Evolutionary conservation across 108 stramenopile species (phyloP).

Genomic region (Skeletonema tropicum): DNA sequence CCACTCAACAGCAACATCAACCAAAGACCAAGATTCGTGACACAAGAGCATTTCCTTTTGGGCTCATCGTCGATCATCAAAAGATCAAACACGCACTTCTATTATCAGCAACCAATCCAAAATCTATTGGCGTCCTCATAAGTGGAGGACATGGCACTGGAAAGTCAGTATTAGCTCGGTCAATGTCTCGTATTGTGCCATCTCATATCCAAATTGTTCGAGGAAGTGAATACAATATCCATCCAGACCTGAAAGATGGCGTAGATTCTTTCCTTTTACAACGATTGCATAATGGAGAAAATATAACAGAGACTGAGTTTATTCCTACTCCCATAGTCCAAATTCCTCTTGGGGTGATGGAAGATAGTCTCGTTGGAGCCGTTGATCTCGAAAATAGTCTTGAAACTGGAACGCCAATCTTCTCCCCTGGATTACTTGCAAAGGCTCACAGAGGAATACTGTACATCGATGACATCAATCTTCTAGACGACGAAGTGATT

Average conservation of each 20-base stretch:
- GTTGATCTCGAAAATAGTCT: slow-evolving; percentile 68
- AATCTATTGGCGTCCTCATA: slow-evolving; percentile 71
- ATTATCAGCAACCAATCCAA: slow-evolving; percentile 64
- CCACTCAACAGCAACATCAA: background rate
- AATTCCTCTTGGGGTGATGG: slow-evolving; percentile 74
- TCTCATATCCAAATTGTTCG: slow-evolving; percentile 49
- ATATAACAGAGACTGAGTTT: slow-evolving; percentile 59
- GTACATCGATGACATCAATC: slow-evolving; percentile 78
- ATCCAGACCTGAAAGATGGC: slow-evolving; percentile 47
- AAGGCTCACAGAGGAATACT: slow-evolving; percentile 69
- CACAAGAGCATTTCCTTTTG: slow-evolving; percentile 63
- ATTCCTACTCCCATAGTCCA: slow-evolving; percentile 68
- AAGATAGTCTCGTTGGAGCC: slow-evolving; percentile 69
- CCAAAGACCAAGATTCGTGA: slow-evolving; percentile 10
- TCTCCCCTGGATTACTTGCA: slow-evolving; percentile 71
- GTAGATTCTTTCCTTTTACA: slow-evolving; percentile 58
- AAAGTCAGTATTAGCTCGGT: slow-evolving; percentile 69
- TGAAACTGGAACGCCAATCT: slow-evolving; percentile 61
- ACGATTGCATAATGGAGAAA: slow-evolving; percentile 38
- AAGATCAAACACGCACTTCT: slow-evolving; percentile 70
- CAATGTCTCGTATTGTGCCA: slow-evolving; percentile 62
- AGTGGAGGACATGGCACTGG: slow-evolving; percentile 71
- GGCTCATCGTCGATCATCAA: slow-evolving; percentile 71
- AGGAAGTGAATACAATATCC: slow-evolving; percentile 62
- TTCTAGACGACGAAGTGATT: slow-evolving; percentile 66